Evolutionary conservation across 129 eudicot genomes (phyloP).

Genomic region (Flaveria bidentis): DNA sequence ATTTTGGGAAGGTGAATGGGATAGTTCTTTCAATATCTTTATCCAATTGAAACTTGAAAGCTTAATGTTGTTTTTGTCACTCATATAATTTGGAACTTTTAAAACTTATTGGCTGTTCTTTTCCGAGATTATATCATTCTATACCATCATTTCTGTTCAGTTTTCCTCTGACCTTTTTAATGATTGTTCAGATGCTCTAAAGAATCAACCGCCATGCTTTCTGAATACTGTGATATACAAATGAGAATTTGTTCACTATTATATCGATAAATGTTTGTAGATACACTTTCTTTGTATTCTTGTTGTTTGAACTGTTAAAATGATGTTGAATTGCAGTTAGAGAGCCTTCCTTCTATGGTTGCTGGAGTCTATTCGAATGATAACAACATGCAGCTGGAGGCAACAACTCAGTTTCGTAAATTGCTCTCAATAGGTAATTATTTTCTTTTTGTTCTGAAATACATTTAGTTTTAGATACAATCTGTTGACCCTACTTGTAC

Average conservation of each 20-base stretch:
- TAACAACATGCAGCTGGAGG: constrained; percentile 71
- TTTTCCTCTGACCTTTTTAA: not conserved
- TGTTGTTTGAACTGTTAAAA: constrained; percentile 17
- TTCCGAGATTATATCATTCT: not conserved
- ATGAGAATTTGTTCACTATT: not conserved
- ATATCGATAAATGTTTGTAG: not conserved
- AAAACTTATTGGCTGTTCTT: not conserved
- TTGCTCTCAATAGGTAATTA: constrained; percentile 80
- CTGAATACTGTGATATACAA: not conserved
- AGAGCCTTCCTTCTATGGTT: constrained; percentile 79
- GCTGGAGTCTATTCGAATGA: constrained; percentile 79
- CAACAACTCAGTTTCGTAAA: constrained; percentile 89
- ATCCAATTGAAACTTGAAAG: constrained; percentile 23
- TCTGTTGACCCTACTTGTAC: not conserved
- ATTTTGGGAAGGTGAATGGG: constrained; percentile 14
- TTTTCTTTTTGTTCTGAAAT: not conserved
- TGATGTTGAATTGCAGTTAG: constrained; percentile 54
- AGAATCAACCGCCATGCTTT: not conserved
- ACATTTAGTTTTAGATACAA: constrained; percentile 2
- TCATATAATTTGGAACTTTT: constrained; percentile 12
- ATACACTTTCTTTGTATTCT: constrained; percentile 1
- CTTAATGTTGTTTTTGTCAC: not conserved
- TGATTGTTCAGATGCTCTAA: not conserved
- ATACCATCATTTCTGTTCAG: not conserved
- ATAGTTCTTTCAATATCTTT: not conserved